These are phyloP conservation scores for Hygrophorus pudorinus DNA, from an alignment of 768 basidiomycete genomes.

Conservation along the genomic window DNA sequence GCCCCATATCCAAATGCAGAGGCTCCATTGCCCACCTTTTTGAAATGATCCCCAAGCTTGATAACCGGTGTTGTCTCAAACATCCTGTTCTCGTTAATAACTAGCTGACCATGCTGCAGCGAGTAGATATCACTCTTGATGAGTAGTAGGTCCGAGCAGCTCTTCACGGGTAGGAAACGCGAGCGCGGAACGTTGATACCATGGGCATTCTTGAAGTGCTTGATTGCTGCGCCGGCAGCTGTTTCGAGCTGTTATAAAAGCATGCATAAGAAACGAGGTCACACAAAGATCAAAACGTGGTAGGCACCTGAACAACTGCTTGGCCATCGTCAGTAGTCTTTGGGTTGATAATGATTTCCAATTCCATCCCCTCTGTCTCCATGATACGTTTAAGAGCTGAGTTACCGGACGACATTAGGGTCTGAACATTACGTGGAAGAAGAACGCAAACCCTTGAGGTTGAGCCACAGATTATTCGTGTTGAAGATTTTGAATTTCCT, in stretches of 20 bases:
- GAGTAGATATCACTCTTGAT: constrained; percentile 94
- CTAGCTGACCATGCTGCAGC: constrained; percentile 76
- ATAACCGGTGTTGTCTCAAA: constrained; percentile 89
- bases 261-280: constrained; percentile 4
- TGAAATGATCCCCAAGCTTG: constrained; percentile 95
- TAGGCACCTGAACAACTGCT: constrained; percentile 63
- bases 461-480: constrained; percentile 68
- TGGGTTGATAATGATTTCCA: constrained; percentile 93
- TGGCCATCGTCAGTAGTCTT: constrained; percentile 82
- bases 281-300: constrained; percentile 7
- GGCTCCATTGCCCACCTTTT: constrained; percentile 49
- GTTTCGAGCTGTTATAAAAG: constrained; percentile 65
- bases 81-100: constrained; percentile 77
- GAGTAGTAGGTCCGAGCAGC: constrained; percentile 78
- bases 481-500: constrained; percentile 80
- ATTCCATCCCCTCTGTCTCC: constrained; percentile 77
- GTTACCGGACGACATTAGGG: constrained; percentile 3
- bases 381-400: constrained; percentile 84
- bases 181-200: constrained; percentile 93
- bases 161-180: constrained; percentile 89
- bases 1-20: not conserved
- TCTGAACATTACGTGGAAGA: not conserved
- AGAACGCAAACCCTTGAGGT: constrained; percentile 50
- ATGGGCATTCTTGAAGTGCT: constrained; percentile 85
- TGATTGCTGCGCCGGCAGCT: constrained; percentile 89